phyloP scores from a whole-genome alignment of 139 green algal genomes.

The Coelastrella sp. region DNA sequence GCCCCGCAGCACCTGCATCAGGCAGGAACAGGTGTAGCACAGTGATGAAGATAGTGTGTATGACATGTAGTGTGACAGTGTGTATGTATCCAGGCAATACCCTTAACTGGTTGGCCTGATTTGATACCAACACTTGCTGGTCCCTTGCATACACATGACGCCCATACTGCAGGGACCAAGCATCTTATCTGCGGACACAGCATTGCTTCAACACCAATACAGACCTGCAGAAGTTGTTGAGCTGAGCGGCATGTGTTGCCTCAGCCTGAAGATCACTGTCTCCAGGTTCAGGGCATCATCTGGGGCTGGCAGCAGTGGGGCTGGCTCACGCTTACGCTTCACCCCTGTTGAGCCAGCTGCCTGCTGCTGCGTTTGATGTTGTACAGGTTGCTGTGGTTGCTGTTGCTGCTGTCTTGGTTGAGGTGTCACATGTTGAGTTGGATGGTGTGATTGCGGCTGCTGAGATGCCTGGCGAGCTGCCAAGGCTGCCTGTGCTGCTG shows the following conservation, averaged over 20 bases:
- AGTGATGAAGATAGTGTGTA: too few relatives aligned
- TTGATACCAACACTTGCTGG: too few relatives aligned
- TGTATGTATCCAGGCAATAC: too few relatives aligned
- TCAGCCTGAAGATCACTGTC: not conserved
- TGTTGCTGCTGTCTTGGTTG: not conserved
- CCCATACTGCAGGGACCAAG: too few relatives aligned
- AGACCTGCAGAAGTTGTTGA: not conserved
- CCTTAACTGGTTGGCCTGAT: too few relatives aligned
- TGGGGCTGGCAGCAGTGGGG: constrained; percentile 8
- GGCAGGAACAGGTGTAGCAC: not conserved
- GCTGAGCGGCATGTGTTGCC: not conserved
- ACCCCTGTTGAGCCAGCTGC: not conserved
- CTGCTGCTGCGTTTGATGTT: not conserved
- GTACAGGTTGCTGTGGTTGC: not conserved
- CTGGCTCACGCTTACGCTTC: constrained; percentile 32
- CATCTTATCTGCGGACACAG: too few relatives aligned
- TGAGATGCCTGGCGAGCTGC: not conserved
- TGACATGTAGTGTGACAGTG: too few relatives aligned
- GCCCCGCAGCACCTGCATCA: not conserved
- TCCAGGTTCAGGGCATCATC: constrained; percentile 7
- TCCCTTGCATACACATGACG: too few relatives aligned
- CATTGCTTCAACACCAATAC: too few relatives aligned
- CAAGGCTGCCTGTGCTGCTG: constrained; percentile 23
- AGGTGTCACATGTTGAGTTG: not conserved
- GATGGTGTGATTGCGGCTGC: too few relatives aligned